Percentiles rank a stretch among this genome's conserved stretches.
Conservation (phyloP, 106 monocot species). For the Amphibolis antarctica region DNA sequence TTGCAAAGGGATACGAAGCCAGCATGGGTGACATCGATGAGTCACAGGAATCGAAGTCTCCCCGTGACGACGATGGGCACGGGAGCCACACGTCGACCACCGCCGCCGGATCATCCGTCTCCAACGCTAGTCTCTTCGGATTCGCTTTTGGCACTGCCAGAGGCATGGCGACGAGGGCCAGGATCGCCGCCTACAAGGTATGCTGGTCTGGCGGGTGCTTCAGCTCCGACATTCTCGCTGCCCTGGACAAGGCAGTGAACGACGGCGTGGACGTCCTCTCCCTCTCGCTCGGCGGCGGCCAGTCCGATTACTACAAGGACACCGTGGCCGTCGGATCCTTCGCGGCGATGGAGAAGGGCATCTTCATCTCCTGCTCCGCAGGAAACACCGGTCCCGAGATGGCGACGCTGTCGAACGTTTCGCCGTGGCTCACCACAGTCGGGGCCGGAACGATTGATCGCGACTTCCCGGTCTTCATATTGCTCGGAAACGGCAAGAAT, state of each 20-base stretch:
- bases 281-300: constrained; percentile 85
- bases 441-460: constrained; percentile 92
- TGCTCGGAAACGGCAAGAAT: constrained; percentile 70
- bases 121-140: constrained; percentile 54
- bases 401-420: constrained; percentile 63
- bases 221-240: constrained; percentile 88
- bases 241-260: constrained; percentile 66
- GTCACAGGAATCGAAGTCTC: constrained; percentile 59
- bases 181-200: constrained; percentile 88
- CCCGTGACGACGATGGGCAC: constrained; percentile 85
- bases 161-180: constrained; percentile 61
- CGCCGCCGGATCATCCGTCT: constrained; percentile 59
- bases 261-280: constrained; percentile 84
- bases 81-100: constrained; percentile 91
- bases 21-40: constrained; percentile 68
- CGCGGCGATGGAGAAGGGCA: constrained; percentile 73
- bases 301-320: constrained; percentile 73
- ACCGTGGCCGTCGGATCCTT: constrained; percentile 80
- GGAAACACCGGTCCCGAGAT: constrained; percentile 72
- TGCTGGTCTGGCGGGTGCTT: constrained; percentile 95
- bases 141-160: constrained; percentile 79
- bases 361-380: constrained; percentile 87
- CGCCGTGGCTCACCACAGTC: constrained; percentile 97
- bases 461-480: constrained; percentile 72
- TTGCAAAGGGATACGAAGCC: constrained; percentile 70